A percentile compares a stretch with the other conserved stretches of the same genome.
Conservation (phyloP, 768 basidiomycete species). For the Cyclocybe aegerita region DNA sequence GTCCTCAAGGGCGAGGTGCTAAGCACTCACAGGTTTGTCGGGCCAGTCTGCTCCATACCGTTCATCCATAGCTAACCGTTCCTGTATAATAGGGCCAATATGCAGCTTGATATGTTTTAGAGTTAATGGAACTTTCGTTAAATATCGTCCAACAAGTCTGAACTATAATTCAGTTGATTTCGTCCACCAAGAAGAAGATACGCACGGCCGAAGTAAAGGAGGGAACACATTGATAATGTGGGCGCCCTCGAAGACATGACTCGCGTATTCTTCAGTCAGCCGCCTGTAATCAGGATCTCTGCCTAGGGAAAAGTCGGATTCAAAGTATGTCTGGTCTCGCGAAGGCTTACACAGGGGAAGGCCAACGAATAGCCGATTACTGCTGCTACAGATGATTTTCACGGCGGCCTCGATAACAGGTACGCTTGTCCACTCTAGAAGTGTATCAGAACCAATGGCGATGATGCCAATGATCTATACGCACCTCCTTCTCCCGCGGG, state of each 20-base stretch:
- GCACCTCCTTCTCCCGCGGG: constrained; percentile 12
- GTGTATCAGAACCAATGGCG: neutral
- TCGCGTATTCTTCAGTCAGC: constrained; percentile 21
- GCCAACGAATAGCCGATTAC: constrained; percentile 46
- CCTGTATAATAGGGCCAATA: constrained; percentile 29
- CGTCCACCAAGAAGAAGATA: neutral
- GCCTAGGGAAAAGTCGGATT: constrained; percentile 8
- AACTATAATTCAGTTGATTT: neutral
- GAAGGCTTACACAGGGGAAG: constrained; percentile 38
- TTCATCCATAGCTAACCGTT: constrained; percentile 27
- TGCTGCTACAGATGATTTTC: constrained; percentile 36
- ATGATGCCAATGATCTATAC: neutral
- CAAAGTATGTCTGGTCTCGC: neutral
- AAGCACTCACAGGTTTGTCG: constrained; percentile 28
- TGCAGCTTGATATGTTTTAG: constrained; percentile 22
- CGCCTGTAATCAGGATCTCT: constrained; percentile 20
- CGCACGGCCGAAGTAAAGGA: constrained; percentile 18
- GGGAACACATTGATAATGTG: constrained; percentile 21
- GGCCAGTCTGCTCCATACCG: constrained; percentile 28
- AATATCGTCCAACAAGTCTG: constrained; percentile 22
- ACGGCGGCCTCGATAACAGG: constrained; percentile 25
- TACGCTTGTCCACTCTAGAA: constrained; percentile 36
- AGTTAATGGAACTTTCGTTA: constrained; percentile 21
- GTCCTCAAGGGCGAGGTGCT: neutral
- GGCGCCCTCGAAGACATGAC: constrained; percentile 16